phyloP scores from a whole-genome alignment of 176 grass and related monocot species.

The Panicum miliaceum region DNA sequence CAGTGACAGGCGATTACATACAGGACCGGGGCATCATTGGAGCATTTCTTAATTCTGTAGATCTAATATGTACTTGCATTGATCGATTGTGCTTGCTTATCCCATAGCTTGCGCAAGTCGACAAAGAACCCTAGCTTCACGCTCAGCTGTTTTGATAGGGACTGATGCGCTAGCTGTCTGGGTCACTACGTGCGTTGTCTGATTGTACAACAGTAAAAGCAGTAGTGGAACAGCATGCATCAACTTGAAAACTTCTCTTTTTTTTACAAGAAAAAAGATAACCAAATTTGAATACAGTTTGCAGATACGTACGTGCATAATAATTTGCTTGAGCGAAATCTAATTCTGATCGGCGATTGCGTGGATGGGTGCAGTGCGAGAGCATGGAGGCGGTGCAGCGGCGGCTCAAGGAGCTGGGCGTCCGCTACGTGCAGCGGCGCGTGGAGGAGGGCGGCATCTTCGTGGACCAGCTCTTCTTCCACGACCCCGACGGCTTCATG shows the following conservation, averaged over 20 bases:
- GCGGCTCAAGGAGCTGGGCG: slow-evolving; percentile 64
- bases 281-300: too few relatives aligned
- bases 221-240: too few relatives aligned
- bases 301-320: too few relatives aligned
- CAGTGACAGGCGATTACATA: neutral
- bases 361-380: slow-evolving; percentile 55
- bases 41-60: too few relatives aligned
- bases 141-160: neutral
- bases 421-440: slow-evolving; percentile 46
- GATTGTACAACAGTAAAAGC: too few relatives aligned
- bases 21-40: neutral
- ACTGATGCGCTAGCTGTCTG: neutral
- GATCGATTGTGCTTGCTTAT: neutral
- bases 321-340: neutral
- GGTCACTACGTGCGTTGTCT: too few relatives aligned
- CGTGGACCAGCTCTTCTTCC: slow-evolving; percentile 94
- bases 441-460: slow-evolving; percentile 75
- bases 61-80: too few relatives aligned
- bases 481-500: slow-evolving; percentile 97
- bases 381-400: slow-evolving; percentile 71
- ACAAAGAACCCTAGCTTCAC: neutral
- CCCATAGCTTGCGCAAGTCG: neutral
- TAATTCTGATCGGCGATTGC: neutral
- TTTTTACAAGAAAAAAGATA: too few relatives aligned
- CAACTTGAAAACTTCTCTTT: too few relatives aligned